These are phyloP conservation scores for Pythium diclinum DNA, from an alignment of 352 stramenopile species.

Conservation along the genomic window DNA sequence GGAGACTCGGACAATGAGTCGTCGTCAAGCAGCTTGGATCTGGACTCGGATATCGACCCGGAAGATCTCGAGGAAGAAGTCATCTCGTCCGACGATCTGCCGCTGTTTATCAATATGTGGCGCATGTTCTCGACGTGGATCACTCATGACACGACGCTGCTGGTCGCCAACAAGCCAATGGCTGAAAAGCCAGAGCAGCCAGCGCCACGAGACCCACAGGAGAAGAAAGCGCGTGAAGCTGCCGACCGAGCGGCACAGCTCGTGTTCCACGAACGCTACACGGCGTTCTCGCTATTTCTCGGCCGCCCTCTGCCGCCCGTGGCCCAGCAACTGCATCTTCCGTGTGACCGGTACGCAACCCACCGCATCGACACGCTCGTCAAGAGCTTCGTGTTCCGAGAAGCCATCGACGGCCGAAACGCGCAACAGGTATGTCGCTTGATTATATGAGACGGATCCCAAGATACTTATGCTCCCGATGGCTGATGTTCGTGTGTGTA, in stretches of 20 bases:
- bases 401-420: constrained; percentile 67
- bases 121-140: constrained; percentile 66
- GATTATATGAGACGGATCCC: too few species aligned
- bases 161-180: constrained; percentile 41
- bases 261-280: constrained; percentile 57
- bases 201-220: constrained; percentile 28
- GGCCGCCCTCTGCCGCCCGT: constrained; percentile 48
- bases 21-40: constrained; percentile 55
- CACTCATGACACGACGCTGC: constrained; percentile 63
- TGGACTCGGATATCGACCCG: constrained; percentile 61
- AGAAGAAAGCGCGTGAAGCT: constrained; percentile 37
- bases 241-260: constrained; percentile 44
- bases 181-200: constrained; percentile 19
- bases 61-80: constrained; percentile 70
- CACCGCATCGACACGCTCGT: constrained; percentile 55
- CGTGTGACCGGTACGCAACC: constrained; percentile 48
- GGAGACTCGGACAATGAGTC: constrained; percentile 39
- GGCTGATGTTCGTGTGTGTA: not conserved
- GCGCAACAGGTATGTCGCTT: constrained; percentile 44
- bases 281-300: constrained; percentile 65
- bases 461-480: constrained; percentile 1
- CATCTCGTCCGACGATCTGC: constrained; percentile 63
- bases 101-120: constrained; percentile 73
- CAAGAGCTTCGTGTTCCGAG: constrained; percentile 51
- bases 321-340: constrained; percentile 47